Evolutionary conservation across 2,329 filamentous ascomycete genomes (phyloP), one percentile per base, ranked within the genome.

Genomic region (Ploettnerulaceae sp.): DNA sequence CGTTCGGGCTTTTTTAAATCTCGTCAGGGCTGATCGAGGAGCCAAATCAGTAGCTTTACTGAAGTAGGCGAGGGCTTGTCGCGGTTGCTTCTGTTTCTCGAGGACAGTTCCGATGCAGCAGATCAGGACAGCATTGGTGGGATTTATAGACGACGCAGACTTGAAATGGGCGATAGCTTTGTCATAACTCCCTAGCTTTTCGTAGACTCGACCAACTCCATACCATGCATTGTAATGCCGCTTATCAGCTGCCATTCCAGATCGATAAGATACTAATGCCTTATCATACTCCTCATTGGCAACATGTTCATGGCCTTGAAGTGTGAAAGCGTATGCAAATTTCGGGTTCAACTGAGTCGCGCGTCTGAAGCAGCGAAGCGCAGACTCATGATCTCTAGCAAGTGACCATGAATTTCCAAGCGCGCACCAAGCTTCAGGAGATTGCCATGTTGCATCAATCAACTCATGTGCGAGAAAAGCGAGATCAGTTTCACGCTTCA

Each of bases 201-300:
- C 88, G 60, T 91, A 93, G 1, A 95, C 89, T 49, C 78, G 75
- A 22, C 81, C 82, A 47, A 86, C 81, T 56, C 93, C 93, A 64
- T 97, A 98, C 79, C 94, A 97, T n/a, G 91, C 93, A 63, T 96
- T 95, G 71, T 97, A 98, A 64, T 96, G 91, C 15, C 91, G 82
- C 45, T 79, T 81, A 61, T 98, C 90, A 0, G 88, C 89, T 34
- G 83, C 79, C 56, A 98, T 86, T 1, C 89, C 90, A 43, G 84
- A 80, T 25, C 94, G 81, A 66, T 96, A 98, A 2, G 89, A 84
- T 29, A 83, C 81, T 34, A 95, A 77, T 0, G 93, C 93, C 64
- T 95, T 95, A 64, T 97, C 91, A 61, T 93, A 96, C 65, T 98
- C 94, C 67, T 98, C 94, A 57, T 96, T 97, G 26, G 87, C 80